Percentiles rank a stretch among this genome's conserved stretches.
These are phyloP conservation scores for Caryocar brasiliense DNA, from an alignment of 441 rosid genomes.

Conservation along the genomic window DNA sequence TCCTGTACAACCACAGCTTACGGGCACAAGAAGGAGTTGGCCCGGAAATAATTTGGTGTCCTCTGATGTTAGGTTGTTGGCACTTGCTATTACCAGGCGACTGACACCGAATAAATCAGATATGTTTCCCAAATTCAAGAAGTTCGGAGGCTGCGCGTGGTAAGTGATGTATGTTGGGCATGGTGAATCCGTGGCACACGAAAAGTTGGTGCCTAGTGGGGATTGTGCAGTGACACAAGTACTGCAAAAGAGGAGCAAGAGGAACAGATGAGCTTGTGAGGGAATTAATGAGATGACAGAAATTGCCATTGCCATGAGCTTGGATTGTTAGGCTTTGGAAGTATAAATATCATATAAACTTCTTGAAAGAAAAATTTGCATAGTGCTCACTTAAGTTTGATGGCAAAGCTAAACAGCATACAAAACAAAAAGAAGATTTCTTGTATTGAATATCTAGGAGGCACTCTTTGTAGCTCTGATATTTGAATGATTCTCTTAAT, in stretches of 20 bases:
- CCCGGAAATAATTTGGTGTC: constrained; percentile 28
- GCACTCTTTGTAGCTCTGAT: constrained; percentile 20
- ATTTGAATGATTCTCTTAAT: constrained; percentile 11
- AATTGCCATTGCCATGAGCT: constrained; percentile 23
- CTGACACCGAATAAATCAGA: constrained; percentile 40
- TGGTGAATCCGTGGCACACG: constrained; percentile 21
- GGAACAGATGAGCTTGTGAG: constrained; percentile 13
- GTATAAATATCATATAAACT: not conserved
- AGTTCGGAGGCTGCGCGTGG: constrained; percentile 25
- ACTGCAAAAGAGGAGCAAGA: constrained; percentile 10
- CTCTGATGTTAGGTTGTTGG: constrained; percentile 40
- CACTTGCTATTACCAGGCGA: constrained; percentile 26
- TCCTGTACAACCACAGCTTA: constrained; percentile 39
- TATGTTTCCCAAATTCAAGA: constrained; percentile 31
- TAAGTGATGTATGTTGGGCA: constrained; percentile 38
- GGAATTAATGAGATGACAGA: constrained; percentile 3
- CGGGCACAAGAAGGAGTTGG: constrained; percentile 47
- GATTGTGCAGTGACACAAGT: constrained; percentile 16
- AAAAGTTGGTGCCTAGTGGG: constrained; percentile 24
- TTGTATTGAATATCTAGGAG: constrained; percentile 13
- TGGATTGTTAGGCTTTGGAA: not conserved
- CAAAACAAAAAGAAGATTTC: constrained; percentile 3
- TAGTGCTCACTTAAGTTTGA: constrained; percentile 3
- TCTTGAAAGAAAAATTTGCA: constrained; percentile 1
- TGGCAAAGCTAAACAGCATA: constrained; percentile 13